Conservation (phyloP, 192 early-diverging fungal species). For the Podila clonocystis region DNA sequence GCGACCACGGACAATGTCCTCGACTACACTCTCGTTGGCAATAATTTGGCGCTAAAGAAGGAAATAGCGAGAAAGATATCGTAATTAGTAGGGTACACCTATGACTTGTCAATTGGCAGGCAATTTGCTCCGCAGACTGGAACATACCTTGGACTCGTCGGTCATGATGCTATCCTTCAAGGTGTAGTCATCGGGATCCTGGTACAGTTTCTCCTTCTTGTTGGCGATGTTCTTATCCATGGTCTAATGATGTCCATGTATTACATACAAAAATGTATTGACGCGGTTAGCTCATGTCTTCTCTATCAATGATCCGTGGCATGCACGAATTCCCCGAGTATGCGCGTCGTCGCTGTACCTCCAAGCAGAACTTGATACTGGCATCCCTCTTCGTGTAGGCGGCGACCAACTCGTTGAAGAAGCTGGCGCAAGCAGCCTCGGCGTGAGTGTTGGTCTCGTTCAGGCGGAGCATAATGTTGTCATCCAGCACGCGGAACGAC, state of each 20-base stretch:
- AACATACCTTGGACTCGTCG: constrained; percentile 67
- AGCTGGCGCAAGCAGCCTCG: constrained; percentile 64
- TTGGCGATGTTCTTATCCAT: constrained; percentile 51
- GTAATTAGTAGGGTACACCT: neutral
- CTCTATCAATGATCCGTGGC: constrained; percentile 7
- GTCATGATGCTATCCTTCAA: constrained; percentile 61
- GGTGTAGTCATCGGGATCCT: constrained; percentile 66
- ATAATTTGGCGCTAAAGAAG: constrained; percentile 70
- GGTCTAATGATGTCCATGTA: constrained; percentile 6
- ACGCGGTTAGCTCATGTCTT: constrained; percentile 7
- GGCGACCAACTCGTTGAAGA: constrained; percentile 71
- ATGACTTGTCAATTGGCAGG: no score
- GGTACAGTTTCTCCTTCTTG: constrained; percentile 59
- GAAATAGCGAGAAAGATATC: neutral
- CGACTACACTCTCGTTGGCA: constrained; percentile 72
- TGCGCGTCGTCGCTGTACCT: constrained; percentile 50
- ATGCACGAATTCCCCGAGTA: neutral
- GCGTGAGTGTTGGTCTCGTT: constrained; percentile 79
- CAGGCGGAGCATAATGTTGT: constrained; percentile 82
- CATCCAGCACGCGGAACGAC: constrained; percentile 78
- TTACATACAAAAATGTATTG: neutral
- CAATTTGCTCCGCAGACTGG: neutral
- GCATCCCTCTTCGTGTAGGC: constrained; percentile 75
- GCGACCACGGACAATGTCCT: constrained; percentile 76
- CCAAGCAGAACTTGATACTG: constrained; percentile 73